Base-by-base conservation (phyloP, 768 basidiomycete genomes). In the Macrolepiota albuminosa region DNA sequence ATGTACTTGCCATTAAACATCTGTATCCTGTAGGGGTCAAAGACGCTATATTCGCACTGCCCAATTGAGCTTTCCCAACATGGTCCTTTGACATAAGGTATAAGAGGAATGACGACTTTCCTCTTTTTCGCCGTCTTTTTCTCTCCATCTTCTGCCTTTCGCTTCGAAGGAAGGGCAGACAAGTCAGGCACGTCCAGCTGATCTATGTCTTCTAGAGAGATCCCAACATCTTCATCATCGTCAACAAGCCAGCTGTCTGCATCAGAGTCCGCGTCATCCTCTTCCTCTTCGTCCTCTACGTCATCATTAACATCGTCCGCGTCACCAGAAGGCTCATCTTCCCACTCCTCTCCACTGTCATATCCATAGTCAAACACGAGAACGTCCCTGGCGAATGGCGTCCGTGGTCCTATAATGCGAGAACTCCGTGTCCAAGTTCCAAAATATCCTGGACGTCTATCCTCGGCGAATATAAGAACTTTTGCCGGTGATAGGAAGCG, bases 281-380 rank as follows among this genome's bases (percentile, higher is more conserved):
- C 75, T 10, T 75, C 83, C 9, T 81, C 84, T 10, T 85, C 86
- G 5, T 81, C 85, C 14, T 84, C 88, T 13, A 79, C 87, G 16
- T 91, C 91, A 6, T 89, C 87, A 7, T 80, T 75, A 7, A 88
- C 83, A 57, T 91, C 88, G 52, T 91, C 91, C 53, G 88, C 92
- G 11, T 85, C 91, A 26, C 87, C 92, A 3, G 81, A 83, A 24
- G 86, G 85, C 69, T 95, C 94, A 59, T 89, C 91, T 63, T 93
- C 93, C 97, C 97, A 98, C 66, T 98, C 97, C 66, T 88, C 93
- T 14, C 93, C 96, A 54, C 92, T 95, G 74, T 99, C 95, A 68
- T 95, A 93, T 5, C 83, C 82, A 70, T 98, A 99, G 72, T 98
- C 94, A 56, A 91, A 81, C 13, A 83, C 80, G 1, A 88, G 75